Evolutionary conservation across 2,329 filamentous ascomycete genomes (phyloP).

Genomic region (Clonostachys sp.): DNA sequence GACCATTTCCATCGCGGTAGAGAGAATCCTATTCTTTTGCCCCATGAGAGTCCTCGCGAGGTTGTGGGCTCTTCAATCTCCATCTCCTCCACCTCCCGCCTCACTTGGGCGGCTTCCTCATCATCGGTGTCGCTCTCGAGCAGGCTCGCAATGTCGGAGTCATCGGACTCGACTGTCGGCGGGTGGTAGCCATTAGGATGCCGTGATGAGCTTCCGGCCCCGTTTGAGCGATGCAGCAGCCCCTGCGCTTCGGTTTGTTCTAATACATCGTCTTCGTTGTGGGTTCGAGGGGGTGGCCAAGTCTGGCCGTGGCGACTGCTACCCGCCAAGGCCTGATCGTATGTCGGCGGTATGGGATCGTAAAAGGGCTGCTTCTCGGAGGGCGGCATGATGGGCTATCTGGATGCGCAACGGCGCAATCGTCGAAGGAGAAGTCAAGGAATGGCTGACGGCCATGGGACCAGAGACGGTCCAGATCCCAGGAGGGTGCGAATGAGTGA

Average conservation of each 20-base stretch:
- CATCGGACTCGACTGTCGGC: constrained; percentile 76
- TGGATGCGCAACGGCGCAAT: neutral
- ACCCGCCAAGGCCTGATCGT: constrained; percentile 33
- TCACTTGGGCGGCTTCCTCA: constrained; percentile 60
- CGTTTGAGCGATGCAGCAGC: constrained; percentile 56
- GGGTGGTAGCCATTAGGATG: constrained; percentile 62
- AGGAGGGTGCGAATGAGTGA: too few relatives aligned
- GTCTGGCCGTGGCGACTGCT: constrained; percentile 23
- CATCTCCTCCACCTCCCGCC: constrained; percentile 84
- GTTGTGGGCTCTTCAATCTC: constrained; percentile 65
- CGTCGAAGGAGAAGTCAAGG: too few relatives aligned
- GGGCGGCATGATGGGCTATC: constrained; percentile 12
- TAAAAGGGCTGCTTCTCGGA: constrained; percentile 35
- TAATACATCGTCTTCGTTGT: constrained; percentile 21
- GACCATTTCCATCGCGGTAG: constrained; percentile 51
- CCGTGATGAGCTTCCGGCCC: constrained; percentile 29
- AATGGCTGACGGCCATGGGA: too few relatives aligned
- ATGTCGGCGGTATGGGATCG: constrained; percentile 35
- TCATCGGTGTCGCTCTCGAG: constrained; percentile 45
- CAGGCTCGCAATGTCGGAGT: constrained; percentile 39
- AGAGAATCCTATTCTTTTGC: constrained; percentile 51
- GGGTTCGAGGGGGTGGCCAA: constrained; percentile 22
- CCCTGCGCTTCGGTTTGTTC: constrained; percentile 73
- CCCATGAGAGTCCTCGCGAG: constrained; percentile 40
- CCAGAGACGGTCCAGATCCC: too few relatives aligned